phyloP scores from a whole-genome alignment of 306 rosid species.

The Lotus japonicus region DNA sequence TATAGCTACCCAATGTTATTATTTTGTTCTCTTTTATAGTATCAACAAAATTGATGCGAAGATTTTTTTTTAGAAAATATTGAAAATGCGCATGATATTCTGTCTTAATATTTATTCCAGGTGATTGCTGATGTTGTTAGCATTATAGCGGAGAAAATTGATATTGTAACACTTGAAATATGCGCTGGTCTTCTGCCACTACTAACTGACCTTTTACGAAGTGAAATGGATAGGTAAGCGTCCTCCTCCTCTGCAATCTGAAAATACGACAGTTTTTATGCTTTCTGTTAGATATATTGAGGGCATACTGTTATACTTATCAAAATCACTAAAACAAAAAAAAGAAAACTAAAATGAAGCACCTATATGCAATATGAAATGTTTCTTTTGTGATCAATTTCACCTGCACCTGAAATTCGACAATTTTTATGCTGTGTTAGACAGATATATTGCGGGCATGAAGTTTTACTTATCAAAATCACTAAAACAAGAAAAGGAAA shows the following conservation, averaged over 20 bases:
- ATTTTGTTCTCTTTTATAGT: not conserved
- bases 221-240: slow-evolving; percentile 74
- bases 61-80: not conserved
- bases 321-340: not conserved
- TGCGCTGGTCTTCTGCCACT: slow-evolving; percentile 76
- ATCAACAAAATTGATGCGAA: not conserved
- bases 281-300: not conserved
- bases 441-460: not conserved
- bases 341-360: not conserved
- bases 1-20: not conserved
- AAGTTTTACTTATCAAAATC: not conserved
- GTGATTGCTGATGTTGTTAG: slow-evolving; percentile 90
- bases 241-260: not conserved
- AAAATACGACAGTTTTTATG: not conserved
- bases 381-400: not conserved
- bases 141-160: slow-evolving; percentile 67
- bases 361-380: not conserved
- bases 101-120: slow-evolving; percentile 42
- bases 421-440: slow-evolving; percentile 5
- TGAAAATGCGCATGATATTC: not conserved
- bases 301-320: not conserved
- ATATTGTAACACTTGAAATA: slow-evolving; percentile 75
- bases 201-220: slow-evolving; percentile 66
- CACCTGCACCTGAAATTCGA: not conserved
- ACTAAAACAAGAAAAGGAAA: not conserved